Evolutionary conservation across 768 basidiomycete genomes (phyloP), one percentile per base, ranked within the genome.

Genomic region (Hypsizygus marmoreus): DNA sequence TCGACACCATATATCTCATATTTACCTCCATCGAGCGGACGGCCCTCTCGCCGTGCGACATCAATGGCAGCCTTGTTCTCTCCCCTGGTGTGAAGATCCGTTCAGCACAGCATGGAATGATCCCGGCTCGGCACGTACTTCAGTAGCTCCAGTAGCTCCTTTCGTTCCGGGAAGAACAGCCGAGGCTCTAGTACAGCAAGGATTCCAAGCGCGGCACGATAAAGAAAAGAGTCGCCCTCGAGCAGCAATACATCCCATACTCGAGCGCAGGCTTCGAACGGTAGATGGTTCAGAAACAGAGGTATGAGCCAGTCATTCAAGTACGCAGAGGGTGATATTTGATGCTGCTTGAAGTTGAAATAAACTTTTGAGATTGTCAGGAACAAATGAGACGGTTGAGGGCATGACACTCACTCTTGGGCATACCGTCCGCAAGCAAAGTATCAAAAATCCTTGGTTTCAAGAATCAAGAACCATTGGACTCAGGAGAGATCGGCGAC

Each of bases 291-390:
- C 28, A 91, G 66, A 62, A 92, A 95, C 12, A 93, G 69, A 0
- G 92, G 82, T 23, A 87, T 58, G 20, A 95, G 56, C 93, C 93
- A 95, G 47, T 84, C 83, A 0, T 76, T 80, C 12, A 95, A 73
- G 70, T 95, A 95, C n/a, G 82, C 76, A 2, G 82, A 70, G 1
- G 93, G 92, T 1, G 91, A 87, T 58, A 95, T 81, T 51, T 93
- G 90, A 61, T 94, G 90, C 57, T 93, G 90, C 62, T 94, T 92
- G 69, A 95, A 94, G 68, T 94, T 94, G 70, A 92, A 90, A 63
- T 92, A 94, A 51, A 95, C 91, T 93, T 39, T 11, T 44, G 23
- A 36, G 4, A 20, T 17, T 32, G 13, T 28, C 43, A 29, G 29
- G 20, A 39, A 22, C 9, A 17, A 30, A 38, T 26, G 39, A 14